A percentile compares a stretch with the other conserved stretches of the same genome.
phyloP scores from a whole-genome alignment of 495 filamentous ascomycete species.

The Gamarada debralockiae region DNA sequence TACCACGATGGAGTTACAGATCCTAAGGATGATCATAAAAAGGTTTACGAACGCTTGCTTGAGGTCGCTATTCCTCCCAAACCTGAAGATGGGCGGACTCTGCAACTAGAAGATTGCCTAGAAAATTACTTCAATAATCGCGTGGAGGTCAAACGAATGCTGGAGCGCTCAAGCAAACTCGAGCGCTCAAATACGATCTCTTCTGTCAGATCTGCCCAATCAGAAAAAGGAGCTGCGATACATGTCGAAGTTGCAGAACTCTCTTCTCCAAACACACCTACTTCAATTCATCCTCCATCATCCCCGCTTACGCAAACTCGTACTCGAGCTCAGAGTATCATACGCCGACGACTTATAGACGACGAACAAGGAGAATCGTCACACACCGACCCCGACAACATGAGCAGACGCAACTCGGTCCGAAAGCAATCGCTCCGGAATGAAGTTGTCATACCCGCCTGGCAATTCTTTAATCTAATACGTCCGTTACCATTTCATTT shows the following conservation, averaged over 20 bases:
- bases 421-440: slow-evolving; percentile 47
- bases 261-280: slow-evolving; percentile 15
- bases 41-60: slow-evolving; percentile 86
- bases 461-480: slow-evolving; percentile 94
- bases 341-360: slow-evolving; percentile 54
- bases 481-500: slow-evolving; percentile 39
- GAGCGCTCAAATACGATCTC: slow-evolving; percentile 21
- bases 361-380: slow-evolving; percentile 32
- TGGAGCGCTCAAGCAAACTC: slow-evolving; percentile 15
- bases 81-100: slow-evolving; percentile 52
- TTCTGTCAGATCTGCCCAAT: slow-evolving; percentile 12
- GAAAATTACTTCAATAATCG: slow-evolving; percentile 93
- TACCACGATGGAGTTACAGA: slow-evolving; percentile 86
- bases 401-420: slow-evolving; percentile 24
- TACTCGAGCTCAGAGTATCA: slow-evolving; percentile 55
- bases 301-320: slow-evolving; percentile 22
- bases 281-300: slow-evolving; percentile 3
- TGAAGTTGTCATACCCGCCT: slow-evolving; percentile 92
- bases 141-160: slow-evolving; percentile 80
- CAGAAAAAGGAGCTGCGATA: slow-evolving; percentile 10
- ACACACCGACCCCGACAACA: slow-evolving; percentile 30
- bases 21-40: slow-evolving; percentile 83
- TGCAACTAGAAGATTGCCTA: slow-evolving; percentile 85
- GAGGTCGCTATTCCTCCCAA: slow-evolving; percentile 77
- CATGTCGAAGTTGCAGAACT: slow-evolving; percentile 21